phyloP scores from a whole-genome alignment of 1,139 yeast genomes.

The Saccharomyces hybrid region DNA sequence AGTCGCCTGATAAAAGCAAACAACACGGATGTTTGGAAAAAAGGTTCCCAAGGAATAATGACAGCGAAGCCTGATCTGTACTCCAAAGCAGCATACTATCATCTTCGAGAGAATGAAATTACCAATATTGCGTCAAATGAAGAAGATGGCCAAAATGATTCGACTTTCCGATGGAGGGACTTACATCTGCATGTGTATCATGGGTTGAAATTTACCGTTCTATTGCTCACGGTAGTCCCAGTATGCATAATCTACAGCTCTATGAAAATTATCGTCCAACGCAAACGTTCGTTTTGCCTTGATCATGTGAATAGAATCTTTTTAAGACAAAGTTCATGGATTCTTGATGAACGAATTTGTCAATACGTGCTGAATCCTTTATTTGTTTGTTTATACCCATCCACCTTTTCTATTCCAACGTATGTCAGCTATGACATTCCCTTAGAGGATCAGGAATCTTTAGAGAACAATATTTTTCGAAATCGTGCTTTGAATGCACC shows the following conservation, averaged over 20 bases:
- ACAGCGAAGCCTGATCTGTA: constrained; percentile 2
- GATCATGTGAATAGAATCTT: constrained; percentile 9
- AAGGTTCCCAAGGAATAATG: constrained; percentile 1
- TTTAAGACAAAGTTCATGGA: constrained; percentile 15
- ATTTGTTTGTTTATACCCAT: background rate
- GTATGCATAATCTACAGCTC: constrained; percentile 1
- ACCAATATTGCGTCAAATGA: background rate
- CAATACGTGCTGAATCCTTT: constrained; percentile 15
- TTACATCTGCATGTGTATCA: background rate
- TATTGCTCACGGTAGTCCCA: constrained; percentile 5
- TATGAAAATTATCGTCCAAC: background rate
- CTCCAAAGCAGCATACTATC: background rate
- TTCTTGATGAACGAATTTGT: constrained; percentile 10
- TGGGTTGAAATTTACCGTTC: background rate
- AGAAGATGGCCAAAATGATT: background rate
- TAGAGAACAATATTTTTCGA: constrained; percentile 1
- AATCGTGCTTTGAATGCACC: background rate
- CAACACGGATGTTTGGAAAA: background rate
- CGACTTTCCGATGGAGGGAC: background rate
- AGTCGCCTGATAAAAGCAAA: background rate
- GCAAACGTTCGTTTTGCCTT: constrained; percentile 2
- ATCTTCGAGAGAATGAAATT: background rate
- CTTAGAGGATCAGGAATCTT: background rate
- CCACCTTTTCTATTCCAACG: background rate
- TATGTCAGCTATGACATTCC: constrained; percentile 1